phyloP scores from a whole-genome alignment of 208 protist genomes.

The Trypanosoma cruzi region DNA sequence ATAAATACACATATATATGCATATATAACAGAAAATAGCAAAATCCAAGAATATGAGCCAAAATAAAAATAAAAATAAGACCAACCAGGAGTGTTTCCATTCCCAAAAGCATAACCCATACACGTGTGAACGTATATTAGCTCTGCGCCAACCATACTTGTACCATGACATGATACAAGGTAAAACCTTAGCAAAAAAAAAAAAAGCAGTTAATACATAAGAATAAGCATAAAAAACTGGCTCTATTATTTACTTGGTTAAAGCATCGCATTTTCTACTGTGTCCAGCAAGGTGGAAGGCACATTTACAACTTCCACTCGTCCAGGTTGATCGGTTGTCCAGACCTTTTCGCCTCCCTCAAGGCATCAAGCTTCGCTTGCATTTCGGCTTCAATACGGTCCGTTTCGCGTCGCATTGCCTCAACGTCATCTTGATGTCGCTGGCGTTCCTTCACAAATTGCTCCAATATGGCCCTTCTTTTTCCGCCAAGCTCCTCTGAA shows the following conservation, averaged over 20 bases:
- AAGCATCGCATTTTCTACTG: background rate
- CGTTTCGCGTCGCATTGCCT: constrained; percentile 80
- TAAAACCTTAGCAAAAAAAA: background rate
- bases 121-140: no score
- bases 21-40: no score
- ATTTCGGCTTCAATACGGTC: constrained; percentile 89
- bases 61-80: no score
- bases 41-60: background rate
- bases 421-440: constrained; percentile 71
- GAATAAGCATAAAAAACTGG: constrained; percentile 1
- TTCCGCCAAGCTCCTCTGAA: constrained; percentile 60
- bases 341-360: constrained; percentile 73
- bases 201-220: constrained; percentile 12
- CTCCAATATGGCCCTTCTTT: constrained; percentile 64
- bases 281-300: constrained; percentile 1
- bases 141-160: background rate
- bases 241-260: background rate
- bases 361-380: constrained; percentile 85
- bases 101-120: no score
- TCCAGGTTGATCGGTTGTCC: constrained; percentile 83
- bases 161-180: constrained; percentile 8
- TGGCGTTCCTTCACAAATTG: constrained; percentile 60
- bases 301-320: constrained; percentile 72
- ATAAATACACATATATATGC: no score
- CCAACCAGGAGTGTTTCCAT: no score